These are phyloP conservation scores for Calonectria pteridis DNA, from an alignment of 2,329 filamentous ascomycete species.

Conservation along the genomic window DNA sequence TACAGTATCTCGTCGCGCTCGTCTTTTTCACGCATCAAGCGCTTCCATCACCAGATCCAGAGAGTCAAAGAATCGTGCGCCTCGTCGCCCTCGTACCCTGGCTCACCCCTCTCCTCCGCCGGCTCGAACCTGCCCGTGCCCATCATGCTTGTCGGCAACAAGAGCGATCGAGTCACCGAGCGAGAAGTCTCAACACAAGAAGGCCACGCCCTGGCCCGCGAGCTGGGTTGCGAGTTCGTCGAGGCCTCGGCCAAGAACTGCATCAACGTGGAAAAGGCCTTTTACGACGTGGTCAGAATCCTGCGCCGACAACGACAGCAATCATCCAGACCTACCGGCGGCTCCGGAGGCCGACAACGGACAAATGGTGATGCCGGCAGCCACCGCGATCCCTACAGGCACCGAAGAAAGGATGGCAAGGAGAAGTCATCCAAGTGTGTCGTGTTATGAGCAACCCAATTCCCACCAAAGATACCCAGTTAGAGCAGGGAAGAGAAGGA, in stretches of 20 bases:
- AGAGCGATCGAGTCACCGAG: constrained; percentile 96
- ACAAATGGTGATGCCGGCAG: constrained; percentile 52
- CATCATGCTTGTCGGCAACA: constrained; percentile 99
- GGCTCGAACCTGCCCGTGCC: constrained; percentile 79
- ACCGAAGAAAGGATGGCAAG: constrained; percentile 52
- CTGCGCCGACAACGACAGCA: constrained; percentile 84
- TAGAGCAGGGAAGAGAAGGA: constrained; percentile 30
- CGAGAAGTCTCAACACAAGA: constrained; percentile 97
- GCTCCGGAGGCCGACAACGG: constrained; percentile 53
- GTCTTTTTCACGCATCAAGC: constrained; percentile 93
- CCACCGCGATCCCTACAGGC: constrained; percentile 48
- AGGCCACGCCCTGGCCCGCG: constrained; percentile 89
- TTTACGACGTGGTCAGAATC: constrained; percentile 96
- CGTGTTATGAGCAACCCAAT: constrained; percentile 52
- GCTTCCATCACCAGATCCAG: constrained; percentile 97
- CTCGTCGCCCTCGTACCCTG: constrained; percentile 81
- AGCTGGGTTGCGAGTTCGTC: constrained; percentile 95
- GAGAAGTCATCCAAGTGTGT: constrained; percentile 52
- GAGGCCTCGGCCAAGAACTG: constrained; percentile 98
- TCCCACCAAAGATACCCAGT: constrained; percentile 6
- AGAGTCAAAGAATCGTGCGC: constrained; percentile 93
- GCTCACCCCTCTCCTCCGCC: constrained; percentile 75
- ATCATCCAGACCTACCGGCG: constrained; percentile 55
- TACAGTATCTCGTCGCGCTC: constrained; percentile 98
- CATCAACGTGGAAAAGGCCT: constrained; percentile 98